A percentile compares a stretch with the other conserved stretches of the same genome.
These are phyloP conservation scores for Zopfia rhizophila DNA, from an alignment of 2,329 filamentous ascomycete species.

Conservation along the genomic window DNA sequence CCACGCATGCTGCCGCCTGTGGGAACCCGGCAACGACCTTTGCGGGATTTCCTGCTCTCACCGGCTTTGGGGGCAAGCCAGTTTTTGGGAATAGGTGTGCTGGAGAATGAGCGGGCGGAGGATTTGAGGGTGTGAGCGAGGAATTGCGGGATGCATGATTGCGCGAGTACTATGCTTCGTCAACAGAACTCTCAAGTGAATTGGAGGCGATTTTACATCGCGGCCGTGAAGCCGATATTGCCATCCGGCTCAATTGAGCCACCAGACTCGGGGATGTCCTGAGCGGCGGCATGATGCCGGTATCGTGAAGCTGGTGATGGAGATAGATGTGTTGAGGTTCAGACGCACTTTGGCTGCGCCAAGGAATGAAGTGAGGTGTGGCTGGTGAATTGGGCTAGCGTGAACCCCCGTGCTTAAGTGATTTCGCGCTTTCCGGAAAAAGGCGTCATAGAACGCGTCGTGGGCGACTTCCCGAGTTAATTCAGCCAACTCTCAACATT, in stretches of 20 bases:
- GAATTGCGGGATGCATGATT: slow-evolving; percentile 37
- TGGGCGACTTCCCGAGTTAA: slow-evolving; percentile 8
- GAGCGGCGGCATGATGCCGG: slow-evolving; percentile 52
- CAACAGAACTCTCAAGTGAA: slow-evolving; percentile 1
- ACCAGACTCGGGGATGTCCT: slow-evolving; percentile 48
- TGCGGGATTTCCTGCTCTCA: slow-evolving; percentile 86
- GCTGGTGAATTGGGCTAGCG: slow-evolving; percentile 25
- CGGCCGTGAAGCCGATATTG: slow-evolving; percentile 34
- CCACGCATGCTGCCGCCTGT: slow-evolving; percentile 92
- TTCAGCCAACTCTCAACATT: too few species aligned
- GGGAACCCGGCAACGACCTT: slow-evolving; percentile 85
- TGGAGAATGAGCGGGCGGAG: slow-evolving; percentile 73
- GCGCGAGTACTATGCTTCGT: slow-evolving; percentile 28
- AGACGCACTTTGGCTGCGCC: slow-evolving; percentile 23
- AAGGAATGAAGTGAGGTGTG: slow-evolving; percentile 29
- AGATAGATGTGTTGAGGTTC: too few species aligned
- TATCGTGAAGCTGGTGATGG: slow-evolving; percentile 15
- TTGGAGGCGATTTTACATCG: slow-evolving; percentile 27
- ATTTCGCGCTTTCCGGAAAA: slow-evolving; percentile 33
- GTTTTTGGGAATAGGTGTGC: slow-evolving; percentile 68
- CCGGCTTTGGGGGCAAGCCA: slow-evolving; percentile 87
- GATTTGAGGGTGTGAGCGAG: slow-evolving; percentile 56
- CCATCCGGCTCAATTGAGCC: slow-evolving; percentile 45
- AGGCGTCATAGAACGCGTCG: slow-evolving; percentile 22
- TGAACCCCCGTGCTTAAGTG: slow-evolving; percentile 28